Base-by-base conservation (phyloP, 2,329 filamentous ascomycete species). In the Xylaria sp. region DNA sequence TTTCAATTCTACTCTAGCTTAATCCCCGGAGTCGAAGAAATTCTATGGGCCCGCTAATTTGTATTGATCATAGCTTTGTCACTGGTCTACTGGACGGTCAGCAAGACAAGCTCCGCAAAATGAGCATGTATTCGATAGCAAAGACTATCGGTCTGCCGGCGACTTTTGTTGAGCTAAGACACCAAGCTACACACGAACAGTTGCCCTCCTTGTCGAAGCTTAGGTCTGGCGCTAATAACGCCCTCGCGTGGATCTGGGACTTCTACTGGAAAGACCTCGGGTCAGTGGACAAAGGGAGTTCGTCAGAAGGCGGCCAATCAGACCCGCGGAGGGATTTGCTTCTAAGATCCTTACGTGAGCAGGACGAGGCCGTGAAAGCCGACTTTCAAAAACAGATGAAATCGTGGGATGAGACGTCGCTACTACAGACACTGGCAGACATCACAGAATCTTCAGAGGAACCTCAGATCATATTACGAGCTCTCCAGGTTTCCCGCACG, bases 141-240 rank as follows among this genome's bases (percentile, higher is more conserved):
- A 89, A 87, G 77, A 87, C 85, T 44, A 87, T 93, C 64, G 89
- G 87, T 0, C 80, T 94, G 64, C 91, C 91, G 0, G 88, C 90
- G 0, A 90, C 91, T 0, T 96, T 97, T 78, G 93, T 97, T 61
- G 94, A 97, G 82, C 83, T 96, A 65, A 88, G 94, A 51, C 94
- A 97, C 78, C 92, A 96, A 80, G 92, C 92, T 49, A 96, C 94
- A 45, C 94, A 98, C 78, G 92, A 96, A 78, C 92, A 94, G 76
- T 82, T 97, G 63, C 94, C 94, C 0, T 89, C 90, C 1, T 82
- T 97, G 60, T 84, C 87, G 11, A 89, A 93, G 69, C 82, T 97
- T 68, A 87, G 93, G 59, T 85, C 85, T 39, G 91, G 91, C 1
- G 88, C 91, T 1, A 81, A 84, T 69, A 88, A 90, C 73, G 92